phyloP scores from a whole-genome alignment of 1,139 yeast species.

The Keqinozyma sinolaborantium region DNA sequence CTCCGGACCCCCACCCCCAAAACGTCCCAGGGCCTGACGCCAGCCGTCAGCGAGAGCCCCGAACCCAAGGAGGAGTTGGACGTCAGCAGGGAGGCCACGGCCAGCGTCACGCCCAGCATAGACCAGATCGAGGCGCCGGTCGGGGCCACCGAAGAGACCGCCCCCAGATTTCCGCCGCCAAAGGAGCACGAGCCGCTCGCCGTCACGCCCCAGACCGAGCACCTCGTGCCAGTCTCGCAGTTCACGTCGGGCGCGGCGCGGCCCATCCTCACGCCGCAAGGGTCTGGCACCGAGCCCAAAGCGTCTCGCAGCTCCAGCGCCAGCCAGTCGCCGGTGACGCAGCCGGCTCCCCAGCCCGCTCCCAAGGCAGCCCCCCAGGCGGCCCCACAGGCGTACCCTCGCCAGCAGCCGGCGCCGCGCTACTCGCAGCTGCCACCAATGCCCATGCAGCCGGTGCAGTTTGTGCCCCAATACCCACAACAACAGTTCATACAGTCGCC shows the following conservation, averaged over 20 bases:
- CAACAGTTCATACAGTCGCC: background rate
- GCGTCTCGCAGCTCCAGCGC: no score
- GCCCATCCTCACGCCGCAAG: background rate
- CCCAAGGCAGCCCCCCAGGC: no score
- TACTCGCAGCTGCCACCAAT: background rate
- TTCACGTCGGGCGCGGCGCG: background rate
- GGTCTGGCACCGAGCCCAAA: background rate
- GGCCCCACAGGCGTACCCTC: background rate
- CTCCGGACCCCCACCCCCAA: slow-evolving; percentile 2
- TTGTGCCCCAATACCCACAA: background rate
- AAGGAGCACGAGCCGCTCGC: background rate
- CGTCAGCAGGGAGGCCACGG: background rate
- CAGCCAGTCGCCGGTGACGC: no score
- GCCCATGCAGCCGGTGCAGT: background rate
- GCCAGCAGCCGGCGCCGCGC: background rate
- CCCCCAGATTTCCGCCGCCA: background rate
- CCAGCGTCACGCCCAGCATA: background rate
- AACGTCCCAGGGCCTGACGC: background rate
- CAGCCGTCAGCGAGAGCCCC: background rate
- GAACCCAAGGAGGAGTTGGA: background rate
- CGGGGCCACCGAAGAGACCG: background rate
- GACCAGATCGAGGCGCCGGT: background rate
- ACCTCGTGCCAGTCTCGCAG: background rate
- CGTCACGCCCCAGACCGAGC: background rate
- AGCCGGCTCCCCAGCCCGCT: no score